These are phyloP conservation scores for Linderniella brevidens DNA, from an alignment of 257 asterid species.

Conservation along the genomic window DNA sequence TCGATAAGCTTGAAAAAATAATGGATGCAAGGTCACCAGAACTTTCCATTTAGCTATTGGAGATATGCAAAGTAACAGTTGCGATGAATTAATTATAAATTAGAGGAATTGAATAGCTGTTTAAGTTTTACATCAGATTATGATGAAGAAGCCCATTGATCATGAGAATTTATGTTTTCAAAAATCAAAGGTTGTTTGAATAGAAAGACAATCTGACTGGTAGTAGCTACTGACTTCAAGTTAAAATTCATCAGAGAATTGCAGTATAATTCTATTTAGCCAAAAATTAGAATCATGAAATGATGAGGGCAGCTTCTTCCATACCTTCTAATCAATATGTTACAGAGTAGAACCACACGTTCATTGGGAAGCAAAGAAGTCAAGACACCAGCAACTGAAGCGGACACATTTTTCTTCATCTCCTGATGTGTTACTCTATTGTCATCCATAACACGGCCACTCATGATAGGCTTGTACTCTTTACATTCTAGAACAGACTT, in stretches of 20 bases:
- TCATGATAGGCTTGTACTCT: conserved; percentile 65
- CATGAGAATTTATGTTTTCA: too few species aligned
- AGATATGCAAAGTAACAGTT: too few species aligned
- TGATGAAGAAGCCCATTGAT: too few species aligned
- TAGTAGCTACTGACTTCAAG: too few species aligned
- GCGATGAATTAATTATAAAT: too few species aligned
- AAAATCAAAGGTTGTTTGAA: too few species aligned
- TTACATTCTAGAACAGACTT: conserved; percentile 84
- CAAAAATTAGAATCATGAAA: neutral
- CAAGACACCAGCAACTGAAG: conserved; percentile 57
- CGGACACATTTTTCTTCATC: conserved; percentile 62
- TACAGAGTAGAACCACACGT: conserved; percentile 74
- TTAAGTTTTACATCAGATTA: too few species aligned
- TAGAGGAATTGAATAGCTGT: too few species aligned
- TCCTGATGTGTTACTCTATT: conserved; percentile 61
- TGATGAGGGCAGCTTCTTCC: conserved; percentile 8
- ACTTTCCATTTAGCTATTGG: too few species aligned
- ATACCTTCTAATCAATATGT: conserved; percentile 76
- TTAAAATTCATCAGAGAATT: neutral
- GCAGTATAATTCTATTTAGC: neutral
- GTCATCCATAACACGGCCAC: conserved; percentile 89
- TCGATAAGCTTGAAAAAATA: too few species aligned
- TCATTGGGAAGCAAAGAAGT: conserved; percentile 67
- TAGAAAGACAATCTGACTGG: too few species aligned
- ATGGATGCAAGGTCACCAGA: too few species aligned